Base-by-base conservation (phyloP, 441 rosid species). In the Mallotus japonicus region DNA sequence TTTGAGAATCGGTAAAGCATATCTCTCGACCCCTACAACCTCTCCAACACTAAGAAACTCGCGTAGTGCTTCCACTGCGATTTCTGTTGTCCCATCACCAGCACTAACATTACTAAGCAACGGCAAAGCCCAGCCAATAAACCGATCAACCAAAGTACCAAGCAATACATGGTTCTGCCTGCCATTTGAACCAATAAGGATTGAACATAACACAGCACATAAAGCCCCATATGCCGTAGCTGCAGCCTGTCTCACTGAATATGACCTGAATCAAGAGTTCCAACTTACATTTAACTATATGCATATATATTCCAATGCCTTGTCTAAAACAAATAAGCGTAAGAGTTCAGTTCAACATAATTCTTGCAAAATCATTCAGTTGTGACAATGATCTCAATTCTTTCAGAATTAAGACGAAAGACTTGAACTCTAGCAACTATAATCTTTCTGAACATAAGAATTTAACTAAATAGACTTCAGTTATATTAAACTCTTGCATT, bases 1-100 rank as follows among this genome's bases (percentile, higher is more conserved):
- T 79, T 91, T 88, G 76, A 95, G 99, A 70, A 95, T 88, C 4
- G 94, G 86, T 72, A 87, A 78, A 73, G 84, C 92, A 73, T 87
- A 93, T 82, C 98, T 89, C 77, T 93, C 98, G 67, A 87, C 81
- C 49, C 88, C 96, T 82, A 85, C 86, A 80, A 80, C 85, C 82
- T 92, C 97, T 56, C 98, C 96, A 77, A 86, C 86, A 56, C 86
- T 88, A 65, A 93, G 86, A 85, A 95, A 95, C 83, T 95, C 97
- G 11, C 90, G 85, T 7, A 95, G 77, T 71, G 88, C 89, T 82
- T 95, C 97, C 72, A 95, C 78, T 16, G 93, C 95, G 77, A 90
- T 81, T 68, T 88, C 87, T 0, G 85, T 86, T 24, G 88, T 83
- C 76, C 91, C 90, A 82, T 92, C 97, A 76, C 83, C 87, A 62